Evolutionary conservation across 2,329 filamentous ascomycete genomes (phyloP).

Genomic region (Ilyonectria sp.): DNA sequence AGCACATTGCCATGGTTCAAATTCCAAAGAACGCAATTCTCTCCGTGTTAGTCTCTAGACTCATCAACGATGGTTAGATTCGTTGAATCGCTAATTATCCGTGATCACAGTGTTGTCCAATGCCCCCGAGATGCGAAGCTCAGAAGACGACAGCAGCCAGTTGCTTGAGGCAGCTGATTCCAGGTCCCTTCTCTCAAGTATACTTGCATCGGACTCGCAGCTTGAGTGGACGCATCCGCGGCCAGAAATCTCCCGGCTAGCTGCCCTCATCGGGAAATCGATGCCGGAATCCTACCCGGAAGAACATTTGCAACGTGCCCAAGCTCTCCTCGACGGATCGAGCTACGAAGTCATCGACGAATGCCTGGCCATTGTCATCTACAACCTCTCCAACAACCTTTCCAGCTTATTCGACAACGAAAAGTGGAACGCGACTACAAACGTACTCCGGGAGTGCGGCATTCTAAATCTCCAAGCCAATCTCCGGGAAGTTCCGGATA

Average conservation of each 20-base stretch:
- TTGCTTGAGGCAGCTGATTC: background rate
- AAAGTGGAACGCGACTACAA: background rate
- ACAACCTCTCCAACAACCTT: conserved; percentile 13
- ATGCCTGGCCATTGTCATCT: background rate
- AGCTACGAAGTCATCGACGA: conserved; percentile 2
- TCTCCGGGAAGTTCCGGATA: background rate
- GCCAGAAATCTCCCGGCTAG: background rate
- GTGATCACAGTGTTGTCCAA: background rate
- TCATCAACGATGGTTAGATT: too few species aligned
- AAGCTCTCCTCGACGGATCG: background rate
- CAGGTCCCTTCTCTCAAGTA: background rate
- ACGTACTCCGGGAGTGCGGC: conserved; percentile 1
- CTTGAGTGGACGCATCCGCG: background rate
- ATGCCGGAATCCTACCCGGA: conserved; percentile 18
- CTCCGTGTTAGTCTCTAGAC: background rate
- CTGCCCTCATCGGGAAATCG: background rate
- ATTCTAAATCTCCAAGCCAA: conserved; percentile 5
- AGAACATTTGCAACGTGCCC: conserved; percentile 12
- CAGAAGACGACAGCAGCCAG: background rate
- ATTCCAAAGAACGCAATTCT: conserved; percentile 7
- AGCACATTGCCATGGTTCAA: conserved; percentile 21
- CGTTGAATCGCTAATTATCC: background rate
- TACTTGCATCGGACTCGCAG: background rate
- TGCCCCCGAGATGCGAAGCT: background rate
- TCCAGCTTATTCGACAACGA: background rate